Conservation (phyloP, 768 basidiomycete genomes). For the Epithele typhae region DNA sequence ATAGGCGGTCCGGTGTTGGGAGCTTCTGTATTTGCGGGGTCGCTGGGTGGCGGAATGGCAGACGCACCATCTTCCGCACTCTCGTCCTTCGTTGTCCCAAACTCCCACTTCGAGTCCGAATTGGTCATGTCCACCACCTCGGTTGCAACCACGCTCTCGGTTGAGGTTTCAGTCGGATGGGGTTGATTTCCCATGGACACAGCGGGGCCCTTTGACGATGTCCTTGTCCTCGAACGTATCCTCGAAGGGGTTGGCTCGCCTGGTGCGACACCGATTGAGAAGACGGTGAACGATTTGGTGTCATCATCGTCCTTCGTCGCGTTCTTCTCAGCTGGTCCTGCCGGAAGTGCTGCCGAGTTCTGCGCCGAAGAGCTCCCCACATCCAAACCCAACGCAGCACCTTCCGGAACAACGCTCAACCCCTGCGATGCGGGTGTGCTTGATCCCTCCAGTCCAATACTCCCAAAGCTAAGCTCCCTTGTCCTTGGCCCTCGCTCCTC, state of each 20-base stretch:
- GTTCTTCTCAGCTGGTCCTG: too few species aligned
- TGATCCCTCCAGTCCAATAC: constrained; percentile 29
- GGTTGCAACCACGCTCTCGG: constrained; percentile 1
- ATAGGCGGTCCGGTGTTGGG: too few species aligned
- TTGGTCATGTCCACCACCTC: constrained; percentile 32
- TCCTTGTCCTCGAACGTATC: constrained; percentile 26
- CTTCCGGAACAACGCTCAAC: constrained; percentile 1
- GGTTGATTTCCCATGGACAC: constrained; percentile 5
- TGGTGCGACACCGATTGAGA: constrained; percentile 43
- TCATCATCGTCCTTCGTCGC: constrained; percentile 11
- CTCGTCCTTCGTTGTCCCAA: constrained; percentile 41
- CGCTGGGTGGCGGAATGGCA: neutral
- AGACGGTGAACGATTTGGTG: constrained; percentile 32
- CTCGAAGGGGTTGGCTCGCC: constrained; percentile 29
- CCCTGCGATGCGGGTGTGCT: constrained; percentile 4
- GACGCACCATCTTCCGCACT: neutral
- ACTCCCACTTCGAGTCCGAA: constrained; percentile 46
- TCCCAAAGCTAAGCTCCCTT: constrained; percentile 48
- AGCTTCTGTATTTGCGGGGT: neutral
- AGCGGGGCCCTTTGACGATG: constrained; percentile 22
- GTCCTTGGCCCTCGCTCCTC: constrained; percentile 17
- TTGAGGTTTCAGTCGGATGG: neutral
- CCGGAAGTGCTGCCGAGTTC: too few species aligned
- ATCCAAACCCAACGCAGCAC: constrained; percentile 10
- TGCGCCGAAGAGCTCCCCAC: too few species aligned